Base-by-base conservation (phyloP, 768 basidiomycete species). In the Serendipita sp. region DNA sequence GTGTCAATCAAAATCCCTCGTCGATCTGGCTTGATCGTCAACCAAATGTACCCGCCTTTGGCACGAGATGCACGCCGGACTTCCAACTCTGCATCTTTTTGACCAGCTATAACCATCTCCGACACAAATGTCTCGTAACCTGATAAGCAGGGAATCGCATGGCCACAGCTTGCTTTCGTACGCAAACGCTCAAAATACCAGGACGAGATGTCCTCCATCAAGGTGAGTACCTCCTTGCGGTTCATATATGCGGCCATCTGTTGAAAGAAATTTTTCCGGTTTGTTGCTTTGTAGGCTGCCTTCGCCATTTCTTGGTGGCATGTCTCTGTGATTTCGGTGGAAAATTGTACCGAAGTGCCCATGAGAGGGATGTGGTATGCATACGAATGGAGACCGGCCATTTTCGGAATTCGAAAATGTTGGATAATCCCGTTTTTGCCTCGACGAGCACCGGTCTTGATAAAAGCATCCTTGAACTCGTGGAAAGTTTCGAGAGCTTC, bases 231-330 rank as follows among this genome's bases (percentile, higher is more conserved):
- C n/a, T 79, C 77, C 23, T 73, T 70, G 2, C 74, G 69, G 1
- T 64, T 51, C 0, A 80, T 70, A 75, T 75, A 78, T 0, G 58
- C 32, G 0, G 74, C 73, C 79, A 80, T 80, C 64, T 79, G 78
- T 41, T 66, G 71, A 70, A 71, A 69, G 48, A 73, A 74, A n/a
- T 74, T 66, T 3, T 72, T 72, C 44, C 75, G 73, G 64, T 76
- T 78, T 1, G 69, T 70, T 5, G 73, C 68, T 30, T 70, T 18
- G 18, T 69, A 77, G 3, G 74, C 75, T 51, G 68, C 44, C 66
- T 80, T 80, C 1, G 77, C 75, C 48, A 71, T 74, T 68, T 79
- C 73, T 54, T 79, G 79, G 63, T 80, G 80, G 0, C 80, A 71
- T 0, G 73, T 72, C 67, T 79, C 76, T 0, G 73, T 66, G 0